These are phyloP conservation scores for Uronychia binucleata DNA, from an alignment of 73 alveolate species.

Conservation along the genomic window DNA sequence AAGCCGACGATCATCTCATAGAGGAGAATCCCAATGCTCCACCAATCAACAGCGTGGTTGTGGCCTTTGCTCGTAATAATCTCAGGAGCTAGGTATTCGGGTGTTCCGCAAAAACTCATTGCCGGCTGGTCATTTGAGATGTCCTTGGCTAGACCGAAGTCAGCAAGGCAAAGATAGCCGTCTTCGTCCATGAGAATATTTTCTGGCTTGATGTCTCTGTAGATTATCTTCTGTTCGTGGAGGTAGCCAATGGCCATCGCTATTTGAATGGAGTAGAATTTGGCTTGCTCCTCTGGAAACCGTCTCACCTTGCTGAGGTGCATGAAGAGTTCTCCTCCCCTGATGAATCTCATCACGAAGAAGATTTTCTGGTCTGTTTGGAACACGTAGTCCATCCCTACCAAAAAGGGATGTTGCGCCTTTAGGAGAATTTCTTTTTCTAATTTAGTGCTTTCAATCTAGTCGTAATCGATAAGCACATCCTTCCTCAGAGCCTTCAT, in stretches of 20 bases:
- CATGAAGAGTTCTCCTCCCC: slow-evolving; percentile 96
- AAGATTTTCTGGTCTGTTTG: slow-evolving; percentile 82
- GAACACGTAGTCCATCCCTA: slow-evolving; percentile 85
- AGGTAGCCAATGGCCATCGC: slow-evolving; percentile 90
- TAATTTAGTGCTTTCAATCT: slow-evolving; percentile 83
- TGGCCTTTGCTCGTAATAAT: slow-evolving; percentile 87
- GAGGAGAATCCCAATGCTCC: slow-evolving; percentile 92
- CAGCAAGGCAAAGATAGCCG: slow-evolving; percentile 84
- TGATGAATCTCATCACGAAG: slow-evolving; percentile 87
- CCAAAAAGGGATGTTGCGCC: slow-evolving; percentile 89
- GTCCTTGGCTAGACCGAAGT: slow-evolving; percentile 93
- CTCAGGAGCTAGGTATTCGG: slow-evolving; percentile 97
- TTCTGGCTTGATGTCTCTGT: slow-evolving; percentile 96
- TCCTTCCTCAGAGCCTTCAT: slow-evolving; percentile 76
- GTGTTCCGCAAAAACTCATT: slow-evolving; percentile 92
- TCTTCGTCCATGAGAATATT: slow-evolving; percentile 90
- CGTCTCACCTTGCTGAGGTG: slow-evolving; percentile 76
- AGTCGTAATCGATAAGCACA: slow-evolving; percentile 82
- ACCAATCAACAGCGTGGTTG: slow-evolving; percentile 95
- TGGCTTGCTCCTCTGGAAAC: slow-evolving; percentile 85
- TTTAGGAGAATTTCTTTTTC: slow-evolving; percentile 90
- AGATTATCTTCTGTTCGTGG: slow-evolving; percentile 81
- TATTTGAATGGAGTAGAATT: slow-evolving; percentile 89
- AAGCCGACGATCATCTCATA: slow-evolving; percentile 94
- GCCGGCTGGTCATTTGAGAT: slow-evolving; percentile 71